A percentile compares a stretch with the other conserved stretches of the same genome.
Conservation (phyloP, 805 yeast genomes). For the Ogataea methanolica region DNA sequence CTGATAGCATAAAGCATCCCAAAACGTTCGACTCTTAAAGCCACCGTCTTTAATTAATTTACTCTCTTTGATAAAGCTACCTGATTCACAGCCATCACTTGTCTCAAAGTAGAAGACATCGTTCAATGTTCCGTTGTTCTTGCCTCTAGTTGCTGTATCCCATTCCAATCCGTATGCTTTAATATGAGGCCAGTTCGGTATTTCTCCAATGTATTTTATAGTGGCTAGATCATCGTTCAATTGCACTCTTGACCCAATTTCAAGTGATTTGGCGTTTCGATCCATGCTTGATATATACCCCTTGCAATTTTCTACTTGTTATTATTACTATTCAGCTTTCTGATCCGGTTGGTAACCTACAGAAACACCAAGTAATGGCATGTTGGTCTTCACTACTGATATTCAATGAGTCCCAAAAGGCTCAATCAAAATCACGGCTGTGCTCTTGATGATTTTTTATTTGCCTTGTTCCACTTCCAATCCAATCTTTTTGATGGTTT, state of each 20-base stretch:
- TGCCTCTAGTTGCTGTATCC: slow-evolving; percentile 71
- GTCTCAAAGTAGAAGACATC: slow-evolving; percentile 52
- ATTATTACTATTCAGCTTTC: not conserved
- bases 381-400: no score
- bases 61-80: slow-evolving; percentile 57
- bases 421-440: no score
- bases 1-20: slow-evolving; percentile 44
- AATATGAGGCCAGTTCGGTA: slow-evolving; percentile 58
- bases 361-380: no score
- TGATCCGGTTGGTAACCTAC: no score
- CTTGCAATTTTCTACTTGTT: not conserved
- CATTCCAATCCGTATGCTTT: slow-evolving; percentile 78
- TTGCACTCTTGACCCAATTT: slow-evolving; percentile 24
- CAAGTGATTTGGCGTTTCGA: not conserved
- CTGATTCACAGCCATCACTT: slow-evolving; percentile 37
- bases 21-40: slow-evolving; percentile 26
- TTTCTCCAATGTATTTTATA: slow-evolving; percentile 52
- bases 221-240: slow-evolving; percentile 54
- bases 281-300: not conserved
- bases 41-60: slow-evolving; percentile 15
- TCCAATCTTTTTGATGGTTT: no score
- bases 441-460: no score
- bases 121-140: slow-evolving; percentile 57
- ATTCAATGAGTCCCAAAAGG: no score
- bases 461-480: no score